Evolutionary conservation across 2,329 filamentous ascomycete species (phyloP), one percentile per base, ranked within the genome.

Genomic region (Fusarium sacchari): DNA sequence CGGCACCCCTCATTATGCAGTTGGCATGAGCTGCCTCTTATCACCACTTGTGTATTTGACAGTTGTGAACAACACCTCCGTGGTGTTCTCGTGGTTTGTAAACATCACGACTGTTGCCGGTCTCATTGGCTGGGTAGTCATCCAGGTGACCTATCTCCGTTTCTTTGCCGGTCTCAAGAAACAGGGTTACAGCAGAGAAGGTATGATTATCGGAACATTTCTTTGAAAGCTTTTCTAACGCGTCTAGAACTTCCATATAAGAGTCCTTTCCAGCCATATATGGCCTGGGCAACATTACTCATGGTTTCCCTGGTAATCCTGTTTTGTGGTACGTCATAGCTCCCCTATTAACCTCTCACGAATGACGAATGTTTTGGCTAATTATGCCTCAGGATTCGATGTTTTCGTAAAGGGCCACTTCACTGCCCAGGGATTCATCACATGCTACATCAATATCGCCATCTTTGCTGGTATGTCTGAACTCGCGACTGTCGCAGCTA

Each of bases 401-500:
- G 24, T 59, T 13, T 49, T 59, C 5, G 56, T 59, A 4, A 49
- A 59, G 17, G 56, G 42, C 2, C 40, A 28, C 11, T 59, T 59
- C 14, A 49, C 56, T 30, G 56, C 56, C 12, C 40, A 59, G 5
- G 42, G 56, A 11, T 59, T 59, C 14, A 59, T 59, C 26, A 59
- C 56, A 11, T 59, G 42, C 3, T 59, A 49, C 20, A 59, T 59
- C 24, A 50, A 59, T 42, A 59, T 59, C 5, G 56, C 32, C 5
- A 59, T 59, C 11, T 59, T 59, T 50, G 56, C 56, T 22, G 20
- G 56, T 58, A 37, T 6, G 32, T 28, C 6, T 36, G 3, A 30
- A 12, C 15, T 3, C 2, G 4, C 20, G 1, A 5, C 4, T 14
- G 3, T 15, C 0, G 0, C 4, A 22, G 4, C 14, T 11, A 10